Evolutionary conservation across 441 rosid genomes (phyloP), one percentile per base, ranked within the genome.

Genomic region (Arabidopsis hybrid): DNA sequence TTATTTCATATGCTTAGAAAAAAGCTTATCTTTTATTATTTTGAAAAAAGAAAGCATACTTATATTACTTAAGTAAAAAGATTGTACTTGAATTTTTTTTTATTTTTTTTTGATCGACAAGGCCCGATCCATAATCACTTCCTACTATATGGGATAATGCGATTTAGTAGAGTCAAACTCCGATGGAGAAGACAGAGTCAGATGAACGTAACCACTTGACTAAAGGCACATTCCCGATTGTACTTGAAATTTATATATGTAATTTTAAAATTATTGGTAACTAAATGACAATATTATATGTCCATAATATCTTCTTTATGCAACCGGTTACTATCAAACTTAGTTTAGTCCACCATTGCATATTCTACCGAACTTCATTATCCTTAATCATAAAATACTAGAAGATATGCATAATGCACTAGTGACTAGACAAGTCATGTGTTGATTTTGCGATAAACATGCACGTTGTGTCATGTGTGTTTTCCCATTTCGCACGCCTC

Each of bases 391-490:
- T 38, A 59, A 1, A 31, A 31, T 31, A 31, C 32, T 31, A 31
- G 32, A 46, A 35, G 21, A 45, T 34, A 60, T 29, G 14, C 8
- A 21, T 50, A 60, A 60, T 71, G 75, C 60, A 60, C 14, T 16
- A 29, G 38, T 35, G 69, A 40, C 45, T 46, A 21, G 26, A 57
- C 40, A 36, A 56, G 34, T 58, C 71, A 65, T 53, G 43, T 46
- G 65, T 65, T 26, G 29, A 21, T 63, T 47, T 14, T 60, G 16
- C 31, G 13, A 21, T 47, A 0, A 64, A 16, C 32, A 11, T 66
- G 36, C 72, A 66, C 16, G 67, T 66, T 74, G 78, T 74, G 50
- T 66, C 72, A 74, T 74, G 72, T 60, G 65, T 72, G 11, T 56
- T 55, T 43, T 55, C 17, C 29, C 36, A 10, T 26, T 47, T 65